Base-by-base conservation (phyloP, 1,284 basidiomycete species). In the Pseudozyma flocculosa region DNA sequence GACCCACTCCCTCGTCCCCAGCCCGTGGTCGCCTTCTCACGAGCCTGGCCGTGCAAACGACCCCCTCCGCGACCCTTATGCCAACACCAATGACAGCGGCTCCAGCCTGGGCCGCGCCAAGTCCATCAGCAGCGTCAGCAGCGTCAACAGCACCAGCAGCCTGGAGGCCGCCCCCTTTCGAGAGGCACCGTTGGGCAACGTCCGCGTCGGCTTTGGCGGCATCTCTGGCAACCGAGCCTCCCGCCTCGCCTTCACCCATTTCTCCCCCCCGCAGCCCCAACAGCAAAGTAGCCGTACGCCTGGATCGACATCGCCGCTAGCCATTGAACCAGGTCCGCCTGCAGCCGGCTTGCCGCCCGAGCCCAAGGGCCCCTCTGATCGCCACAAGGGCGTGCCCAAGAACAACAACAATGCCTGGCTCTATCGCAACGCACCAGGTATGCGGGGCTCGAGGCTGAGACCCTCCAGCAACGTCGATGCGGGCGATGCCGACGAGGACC, bases 131-230 rank as follows among this genome's bases (percentile, higher is more conserved):
- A 71, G 68, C 11, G 68, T 73, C 21, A 73, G 70, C 54, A 70
- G 66, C 18, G 75, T 70, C 44, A 73, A 67, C 50, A 73, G 70
- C 56, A 72, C 72, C 17, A 70, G 64, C 48, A 76, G 73, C 50
- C 64, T 77, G 24, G 75, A 77, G 40, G 72, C 75, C 4, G 72
- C 59, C 1, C 75, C 75, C 11, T 77, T 77, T 38, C 68, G 74
- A 11, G 63, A 70, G 24, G 73, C 73, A 13, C 75, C 75, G 15
- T 50, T 69, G 11, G 75, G 75, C n/a, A 76, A 76, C 39, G 57
- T 66, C 41, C 47, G 72, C 7, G 48, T 57, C 3, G 61, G 67
- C 32, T 72, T 67, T 17, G 66, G 63, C 18, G 54, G 58, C 8
- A 26, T 42, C 29, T 17, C 32, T 4, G 15, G 32, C 15, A 11